phyloP scores from a whole-genome alignment of 2,329 filamentous ascomycete species.

The Alternaria triticimaculans region DNA sequence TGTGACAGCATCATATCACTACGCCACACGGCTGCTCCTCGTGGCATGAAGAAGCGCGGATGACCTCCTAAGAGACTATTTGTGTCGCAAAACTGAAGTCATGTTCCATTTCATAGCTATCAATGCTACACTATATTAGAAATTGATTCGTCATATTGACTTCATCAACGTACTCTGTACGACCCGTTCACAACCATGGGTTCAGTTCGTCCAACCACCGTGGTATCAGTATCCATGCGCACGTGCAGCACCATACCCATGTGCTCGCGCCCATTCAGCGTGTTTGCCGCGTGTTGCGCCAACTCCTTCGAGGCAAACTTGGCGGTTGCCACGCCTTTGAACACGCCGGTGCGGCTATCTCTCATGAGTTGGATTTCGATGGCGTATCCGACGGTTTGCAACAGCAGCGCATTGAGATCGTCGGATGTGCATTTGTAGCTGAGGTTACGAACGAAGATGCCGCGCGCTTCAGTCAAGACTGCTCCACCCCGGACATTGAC shows the following conservation, averaged over 20 bases:
- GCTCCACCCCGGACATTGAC: conserved; percentile 48
- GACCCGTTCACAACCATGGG: conserved; percentile 42
- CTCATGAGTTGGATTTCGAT: conserved; percentile 34
- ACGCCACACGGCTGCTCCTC: neutral
- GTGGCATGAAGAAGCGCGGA: neutral
- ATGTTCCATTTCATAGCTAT: neutral
- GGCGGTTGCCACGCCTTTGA: conserved; percentile 44
- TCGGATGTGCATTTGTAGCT: conserved; percentile 33
- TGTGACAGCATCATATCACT: neutral
- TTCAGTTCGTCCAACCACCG: conserved; percentile 39
- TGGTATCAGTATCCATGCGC: conserved; percentile 44
- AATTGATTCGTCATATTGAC: neutral
- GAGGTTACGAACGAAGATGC: conserved; percentile 46
- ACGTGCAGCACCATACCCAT: conserved; percentile 42
- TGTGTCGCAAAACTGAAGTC: neutral
- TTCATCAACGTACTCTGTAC: conserved; percentile 23
- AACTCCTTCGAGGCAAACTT: conserved; percentile 39
- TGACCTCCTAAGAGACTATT: neutral
- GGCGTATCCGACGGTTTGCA: conserved; percentile 34
- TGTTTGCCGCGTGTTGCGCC: conserved; percentile 37
- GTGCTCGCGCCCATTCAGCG: conserved; percentile 36
- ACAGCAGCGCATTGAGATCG: conserved; percentile 38
- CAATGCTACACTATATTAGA: conserved; percentile 24
- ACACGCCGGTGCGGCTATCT: conserved; percentile 32
- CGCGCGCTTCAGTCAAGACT: conserved; percentile 46